Evolutionary conservation across 768 basidiomycete genomes (phyloP).

Genomic region (Naganishia antarctica): DNA sequence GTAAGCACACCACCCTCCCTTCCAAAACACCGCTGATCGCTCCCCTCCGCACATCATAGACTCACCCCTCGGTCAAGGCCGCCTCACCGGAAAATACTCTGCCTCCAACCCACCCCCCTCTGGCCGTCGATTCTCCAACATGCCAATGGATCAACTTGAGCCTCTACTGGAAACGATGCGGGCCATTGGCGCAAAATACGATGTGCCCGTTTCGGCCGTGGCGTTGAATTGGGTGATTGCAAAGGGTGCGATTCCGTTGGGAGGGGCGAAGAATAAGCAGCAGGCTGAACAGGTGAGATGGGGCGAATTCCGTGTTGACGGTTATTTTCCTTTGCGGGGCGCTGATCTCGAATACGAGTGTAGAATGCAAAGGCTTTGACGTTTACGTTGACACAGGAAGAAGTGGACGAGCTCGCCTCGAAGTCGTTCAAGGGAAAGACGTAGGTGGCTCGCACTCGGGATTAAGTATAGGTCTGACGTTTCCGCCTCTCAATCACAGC

Average conservation of each 20-base stretch:
- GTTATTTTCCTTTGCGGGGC: neutral
- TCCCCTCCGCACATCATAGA: conserved; percentile 29
- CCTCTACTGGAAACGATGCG: conserved; percentile 43
- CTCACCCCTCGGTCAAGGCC: conserved; percentile 48
- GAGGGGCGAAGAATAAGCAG: conserved; percentile 44
- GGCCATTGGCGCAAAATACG: conserved; percentile 38
- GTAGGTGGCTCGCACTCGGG: conserved; percentile 24
- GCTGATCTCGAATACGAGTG: neutral
- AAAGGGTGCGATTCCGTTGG: conserved; percentile 48
- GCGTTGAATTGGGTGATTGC: conserved; percentile 49
- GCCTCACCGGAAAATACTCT: conserved; percentile 48
- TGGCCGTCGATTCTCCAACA: conserved; percentile 37
- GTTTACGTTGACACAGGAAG: conserved; percentile 37
- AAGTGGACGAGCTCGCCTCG: conserved; percentile 32
- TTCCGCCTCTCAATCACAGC: neutral
- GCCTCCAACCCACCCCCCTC: conserved; percentile 40
- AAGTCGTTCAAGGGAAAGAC: conserved; percentile 43
- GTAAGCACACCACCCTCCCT: conserved; percentile 30
- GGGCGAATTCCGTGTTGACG: neutral
- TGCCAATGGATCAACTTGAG: conserved; percentile 43
- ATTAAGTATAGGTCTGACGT: conserved; percentile 3
- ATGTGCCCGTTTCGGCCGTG: conserved; percentile 43
- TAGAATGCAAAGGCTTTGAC: conserved; percentile 44
- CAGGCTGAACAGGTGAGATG: conserved; percentile 42
- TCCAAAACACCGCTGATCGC: neutral